Conservation (phyloP, 169 alveolate species). For the Babesia bovis region DNA sequence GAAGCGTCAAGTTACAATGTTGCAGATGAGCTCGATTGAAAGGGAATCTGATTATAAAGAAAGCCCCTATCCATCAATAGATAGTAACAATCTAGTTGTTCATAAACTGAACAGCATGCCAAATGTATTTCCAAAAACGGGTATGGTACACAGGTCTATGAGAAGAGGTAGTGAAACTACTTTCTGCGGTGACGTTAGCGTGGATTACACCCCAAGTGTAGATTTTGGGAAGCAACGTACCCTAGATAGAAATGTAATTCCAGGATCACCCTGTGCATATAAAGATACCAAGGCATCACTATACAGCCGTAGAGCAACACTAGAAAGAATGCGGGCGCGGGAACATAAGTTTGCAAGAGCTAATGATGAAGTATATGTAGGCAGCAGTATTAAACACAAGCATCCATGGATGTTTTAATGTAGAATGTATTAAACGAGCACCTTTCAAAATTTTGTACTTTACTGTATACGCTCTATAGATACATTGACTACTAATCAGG, state of each 20-base stretch:
- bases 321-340: conserved; percentile 11
- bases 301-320: conserved; percentile 29
- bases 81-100: neutral
- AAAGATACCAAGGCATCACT: conserved; percentile 32
- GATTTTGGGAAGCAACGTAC: neutral
- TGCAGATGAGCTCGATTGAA: neutral
- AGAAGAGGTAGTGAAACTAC: conserved; percentile 15
- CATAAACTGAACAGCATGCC: conserved; percentile 22
- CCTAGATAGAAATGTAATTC: neutral
- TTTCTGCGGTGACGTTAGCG: conserved; percentile 14
- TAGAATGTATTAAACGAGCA: neutral
- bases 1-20: conserved; percentile 20
- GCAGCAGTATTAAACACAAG: neutral
- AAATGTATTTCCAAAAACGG: neutral
- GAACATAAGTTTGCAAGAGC: neutral
- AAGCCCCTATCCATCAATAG: neutral
- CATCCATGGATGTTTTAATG: conserved; percentile 32
- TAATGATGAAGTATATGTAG: neutral
- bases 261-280: conserved; percentile 29
- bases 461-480: too few relatives aligned
- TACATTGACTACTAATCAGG: too few relatives aligned
- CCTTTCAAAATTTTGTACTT: too few relatives aligned
- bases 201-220: neutral
- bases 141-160: neutral
- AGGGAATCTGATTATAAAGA: neutral